phyloP scores from a whole-genome alignment of 2,329 filamentous ascomycete species.

The Thielaviopsis punctulata region DNA sequence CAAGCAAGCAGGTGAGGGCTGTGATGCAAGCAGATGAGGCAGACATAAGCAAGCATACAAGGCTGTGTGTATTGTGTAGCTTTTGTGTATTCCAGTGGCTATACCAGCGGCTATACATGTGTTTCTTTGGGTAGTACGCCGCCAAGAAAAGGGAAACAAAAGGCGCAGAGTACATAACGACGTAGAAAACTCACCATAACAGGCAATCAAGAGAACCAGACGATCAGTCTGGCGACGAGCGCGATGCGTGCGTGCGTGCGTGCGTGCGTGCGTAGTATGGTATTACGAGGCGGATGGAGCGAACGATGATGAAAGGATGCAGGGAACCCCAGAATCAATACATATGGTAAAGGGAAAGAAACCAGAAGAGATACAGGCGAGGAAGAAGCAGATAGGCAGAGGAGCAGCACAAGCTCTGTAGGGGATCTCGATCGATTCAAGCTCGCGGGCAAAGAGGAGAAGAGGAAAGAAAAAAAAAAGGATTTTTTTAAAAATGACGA shows the following conservation, averaged over 20 bases:
- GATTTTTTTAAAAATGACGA: not conserved
- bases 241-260: slow-evolving; percentile 33
- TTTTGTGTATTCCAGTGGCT: too few relatives aligned
- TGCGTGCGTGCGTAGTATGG: too few relatives aligned
- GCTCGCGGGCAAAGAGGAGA: not conserved
- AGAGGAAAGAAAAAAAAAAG: not conserved
- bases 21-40: not conserved
- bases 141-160: not conserved
- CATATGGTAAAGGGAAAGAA: not conserved
- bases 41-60: not conserved
- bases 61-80: not conserved
- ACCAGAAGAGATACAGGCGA: not conserved
- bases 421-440: not conserved
- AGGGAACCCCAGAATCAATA: too few relatives aligned
- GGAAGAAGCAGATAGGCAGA: slow-evolving; percentile 13
- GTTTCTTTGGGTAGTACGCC: not conserved
- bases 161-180: slow-evolving; percentile 17
- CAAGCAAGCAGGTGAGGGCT: not conserved
- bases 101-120: too few relatives aligned
- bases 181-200: slow-evolving; percentile 30
- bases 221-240: slow-evolving; percentile 27
- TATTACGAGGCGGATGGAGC: not conserved
- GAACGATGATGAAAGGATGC: too few relatives aligned
- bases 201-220: slow-evolving; percentile 30
- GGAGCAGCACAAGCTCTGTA: not conserved